phyloP scores from a whole-genome alignment of 1,284 basidiomycete genomes.

The Malassezia sp. region DNA sequence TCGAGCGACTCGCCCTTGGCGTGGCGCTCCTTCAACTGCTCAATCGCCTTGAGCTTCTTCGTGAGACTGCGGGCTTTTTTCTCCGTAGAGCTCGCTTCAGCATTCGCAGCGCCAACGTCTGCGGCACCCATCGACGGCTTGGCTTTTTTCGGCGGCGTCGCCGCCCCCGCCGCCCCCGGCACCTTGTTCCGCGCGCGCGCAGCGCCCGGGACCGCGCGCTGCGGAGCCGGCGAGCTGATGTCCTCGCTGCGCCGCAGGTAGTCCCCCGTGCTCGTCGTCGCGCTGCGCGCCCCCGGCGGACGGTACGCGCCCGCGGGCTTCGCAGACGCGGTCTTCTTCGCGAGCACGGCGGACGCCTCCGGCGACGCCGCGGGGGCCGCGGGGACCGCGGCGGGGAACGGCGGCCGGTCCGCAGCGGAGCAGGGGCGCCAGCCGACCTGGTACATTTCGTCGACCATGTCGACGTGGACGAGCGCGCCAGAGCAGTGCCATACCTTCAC shows the following conservation, averaged over 20 bases:
- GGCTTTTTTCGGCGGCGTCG: neutral
- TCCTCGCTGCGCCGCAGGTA: constrained; percentile 19
- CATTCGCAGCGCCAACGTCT: constrained; percentile 25
- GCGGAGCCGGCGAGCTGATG: constrained; percentile 1
- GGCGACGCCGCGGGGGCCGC: constrained; percentile 62
- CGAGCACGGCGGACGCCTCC: constrained; percentile 48
- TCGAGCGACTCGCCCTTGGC: constrained; percentile 78
- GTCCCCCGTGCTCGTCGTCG: constrained; percentile 21
- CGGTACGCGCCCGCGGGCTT: constrained; percentile 46
- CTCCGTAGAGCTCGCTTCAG: constrained; percentile 33
- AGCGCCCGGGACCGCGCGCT: constrained; percentile 1
- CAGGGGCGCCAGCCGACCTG: constrained; percentile 73
- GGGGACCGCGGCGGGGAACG: constrained; percentile 66
- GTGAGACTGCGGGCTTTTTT: constrained; percentile 62
- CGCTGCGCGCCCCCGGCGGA: constrained; percentile 56
- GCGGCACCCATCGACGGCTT: constrained; percentile 23
- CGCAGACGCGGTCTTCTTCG: constrained; percentile 32
- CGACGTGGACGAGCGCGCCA: constrained; percentile 69
- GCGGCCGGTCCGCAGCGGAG: constrained; percentile 56
- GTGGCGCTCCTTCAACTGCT: constrained; percentile 81
- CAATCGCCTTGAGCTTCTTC: constrained; percentile 89
- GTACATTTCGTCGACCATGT: constrained; percentile 72
- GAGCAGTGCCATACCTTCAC: constrained; percentile 90
- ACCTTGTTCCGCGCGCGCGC: constrained; percentile 11
- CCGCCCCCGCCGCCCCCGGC: constrained; percentile 2